A percentile compares a stretch with the other conserved stretches of the same genome.
Conservation (phyloP, 306 rosid genomes). For the Oemleria cerasiformis region DNA sequence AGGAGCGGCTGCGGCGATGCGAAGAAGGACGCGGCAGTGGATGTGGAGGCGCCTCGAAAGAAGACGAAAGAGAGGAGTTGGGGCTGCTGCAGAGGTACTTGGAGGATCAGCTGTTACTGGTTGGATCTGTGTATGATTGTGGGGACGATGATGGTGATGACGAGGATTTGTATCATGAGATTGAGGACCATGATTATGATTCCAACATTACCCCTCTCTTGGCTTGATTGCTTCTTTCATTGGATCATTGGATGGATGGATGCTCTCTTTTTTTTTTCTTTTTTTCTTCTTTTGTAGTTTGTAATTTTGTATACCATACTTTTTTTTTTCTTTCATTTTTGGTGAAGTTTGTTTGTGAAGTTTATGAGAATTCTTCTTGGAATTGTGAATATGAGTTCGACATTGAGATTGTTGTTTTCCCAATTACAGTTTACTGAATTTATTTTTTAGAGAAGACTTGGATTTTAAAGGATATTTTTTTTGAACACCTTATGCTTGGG, state of each 20-base stretch:
- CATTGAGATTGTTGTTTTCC: too few relatives aligned
- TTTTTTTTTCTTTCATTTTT: not conserved
- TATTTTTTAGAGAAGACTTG: too few relatives aligned
- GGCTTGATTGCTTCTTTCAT: not conserved
- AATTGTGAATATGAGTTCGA: not conserved
- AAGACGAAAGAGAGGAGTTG: slow-evolving; percentile 13
- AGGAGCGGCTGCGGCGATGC: slow-evolving; percentile 28
- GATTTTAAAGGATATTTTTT: too few relatives aligned
- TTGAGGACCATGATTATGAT: not conserved
- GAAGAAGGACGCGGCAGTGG: slow-evolving; percentile 34
- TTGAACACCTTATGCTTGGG: too few relatives aligned
- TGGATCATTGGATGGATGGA: too few relatives aligned
- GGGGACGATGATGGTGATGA: slow-evolving; percentile 19
- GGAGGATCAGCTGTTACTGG: slow-evolving; percentile 43
- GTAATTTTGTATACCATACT: not conserved
- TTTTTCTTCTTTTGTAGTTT: not conserved
- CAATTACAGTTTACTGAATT: too few relatives aligned
- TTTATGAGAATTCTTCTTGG: not conserved
- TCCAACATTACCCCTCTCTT: slow-evolving; percentile 6
- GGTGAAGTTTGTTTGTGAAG: not conserved
- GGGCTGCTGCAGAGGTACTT: slow-evolving; percentile 43
- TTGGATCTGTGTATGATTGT: slow-evolving; percentile 40
- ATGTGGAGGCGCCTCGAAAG: not conserved
- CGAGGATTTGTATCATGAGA: not conserved
- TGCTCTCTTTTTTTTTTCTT: not conserved